phyloP scores from a whole-genome alignment of 108 stramenopile genomes.

The Pseudonitzschia pungens region DNA sequence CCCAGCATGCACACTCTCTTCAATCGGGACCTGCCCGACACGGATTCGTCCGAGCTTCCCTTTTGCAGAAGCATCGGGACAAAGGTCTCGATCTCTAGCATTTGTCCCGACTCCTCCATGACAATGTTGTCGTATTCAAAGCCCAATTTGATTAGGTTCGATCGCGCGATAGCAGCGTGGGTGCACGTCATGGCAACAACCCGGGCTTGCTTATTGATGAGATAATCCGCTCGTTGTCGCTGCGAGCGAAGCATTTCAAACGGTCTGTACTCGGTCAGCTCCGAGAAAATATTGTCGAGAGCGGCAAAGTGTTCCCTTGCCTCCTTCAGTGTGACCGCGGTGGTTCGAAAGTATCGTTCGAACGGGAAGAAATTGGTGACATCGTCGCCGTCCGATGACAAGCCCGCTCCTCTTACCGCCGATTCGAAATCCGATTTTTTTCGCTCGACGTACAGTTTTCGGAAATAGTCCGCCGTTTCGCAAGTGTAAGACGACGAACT shows the following conservation, averaged over 20 bases:
- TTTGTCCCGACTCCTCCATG: slow-evolving; percentile 99
- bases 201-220: slow-evolving; percentile 93
- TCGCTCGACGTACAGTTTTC: slow-evolving; percentile 52
- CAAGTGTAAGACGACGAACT: slow-evolving; percentile 88
- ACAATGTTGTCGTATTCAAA: slow-evolving; percentile 97
- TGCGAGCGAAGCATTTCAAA: slow-evolving; percentile 95
- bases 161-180: slow-evolving; percentile 95
- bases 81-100: slow-evolving; percentile 96
- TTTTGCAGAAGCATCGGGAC: slow-evolving; percentile 90
- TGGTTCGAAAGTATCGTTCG: slow-evolving; percentile 45
- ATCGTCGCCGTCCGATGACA: slow-evolving; percentile 15
- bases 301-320: slow-evolving; percentile 46
- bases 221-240: slow-evolving; percentile 89
- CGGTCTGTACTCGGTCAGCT: slow-evolving; percentile 91
- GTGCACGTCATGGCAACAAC: slow-evolving; percentile 99
- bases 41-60: slow-evolving; percentile 71
- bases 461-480: slow-evolving; percentile 93
- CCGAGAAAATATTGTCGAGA: slow-evolving; percentile 80
- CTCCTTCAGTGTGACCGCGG: slow-evolving; percentile 35
- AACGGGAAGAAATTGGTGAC: slow-evolving; percentile 64
- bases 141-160: slow-evolving; percentile 86
- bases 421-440: slow-evolving; percentile 43
- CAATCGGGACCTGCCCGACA: slow-evolving; percentile 67
- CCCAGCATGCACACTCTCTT: slow-evolving; percentile 96
- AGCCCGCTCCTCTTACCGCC: slow-evolving; percentile 16